Conservation (phyloP, 1,139 yeast genomes). For the Candida sojae region DNA sequence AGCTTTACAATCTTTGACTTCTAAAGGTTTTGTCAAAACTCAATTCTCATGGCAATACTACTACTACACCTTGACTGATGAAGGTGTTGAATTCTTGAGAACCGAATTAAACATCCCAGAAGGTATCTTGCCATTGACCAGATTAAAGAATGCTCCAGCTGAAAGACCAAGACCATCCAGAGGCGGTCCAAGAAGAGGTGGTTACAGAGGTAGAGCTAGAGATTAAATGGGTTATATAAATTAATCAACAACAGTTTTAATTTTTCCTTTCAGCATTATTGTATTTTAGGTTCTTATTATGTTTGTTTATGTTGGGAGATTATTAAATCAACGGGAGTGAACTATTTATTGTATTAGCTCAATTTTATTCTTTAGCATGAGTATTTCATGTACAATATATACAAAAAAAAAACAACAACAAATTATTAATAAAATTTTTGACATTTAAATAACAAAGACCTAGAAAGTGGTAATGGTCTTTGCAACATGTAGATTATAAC, state of each 20-base stretch:
- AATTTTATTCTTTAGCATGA: constrained; percentile 3
- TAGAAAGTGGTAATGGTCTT: neutral
- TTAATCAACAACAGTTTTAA: constrained; percentile 6
- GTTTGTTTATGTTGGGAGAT: constrained; percentile 14
- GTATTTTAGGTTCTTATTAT: constrained; percentile 17
- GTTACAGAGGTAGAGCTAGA: constrained; percentile 51
- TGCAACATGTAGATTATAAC: neutral
- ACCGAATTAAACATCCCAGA: constrained; percentile 98
- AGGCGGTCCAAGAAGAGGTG: constrained; percentile 36
- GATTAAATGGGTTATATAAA: constrained; percentile 28
- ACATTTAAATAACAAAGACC: neutral
- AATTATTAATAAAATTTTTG: constrained; percentile 3
- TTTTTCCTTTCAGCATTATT: constrained; percentile 7
- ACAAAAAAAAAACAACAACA: constrained; percentile 3
- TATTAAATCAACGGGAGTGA: constrained; percentile 4
- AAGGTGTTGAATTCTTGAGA: constrained; percentile 98
- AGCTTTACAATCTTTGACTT: constrained; percentile 98
- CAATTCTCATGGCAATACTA: constrained; percentile 99
- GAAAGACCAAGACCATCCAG: constrained; percentile 67
- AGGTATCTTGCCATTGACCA: constrained; percentile 98
- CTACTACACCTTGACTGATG: constrained; percentile 99
- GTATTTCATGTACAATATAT: constrained; percentile 6
- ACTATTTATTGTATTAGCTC: constrained; percentile 5
- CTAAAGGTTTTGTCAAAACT: constrained; percentile 99
- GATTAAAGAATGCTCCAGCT: constrained; percentile 92